Conservation (phyloP, 2,329 filamentous ascomycete genomes). For the Alternaria panax region DNA sequence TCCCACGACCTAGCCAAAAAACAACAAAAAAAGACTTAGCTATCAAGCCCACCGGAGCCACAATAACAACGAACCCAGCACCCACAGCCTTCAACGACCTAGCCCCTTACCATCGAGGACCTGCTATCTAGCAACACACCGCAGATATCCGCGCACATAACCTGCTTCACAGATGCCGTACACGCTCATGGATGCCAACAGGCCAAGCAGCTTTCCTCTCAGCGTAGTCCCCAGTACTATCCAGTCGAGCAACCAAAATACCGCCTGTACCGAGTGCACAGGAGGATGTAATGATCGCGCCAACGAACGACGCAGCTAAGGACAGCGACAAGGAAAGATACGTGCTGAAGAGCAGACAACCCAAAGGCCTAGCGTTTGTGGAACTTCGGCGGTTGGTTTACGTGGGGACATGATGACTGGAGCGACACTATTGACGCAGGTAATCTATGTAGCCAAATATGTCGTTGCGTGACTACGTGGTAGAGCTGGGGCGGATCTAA, state of each 20-base stretch:
- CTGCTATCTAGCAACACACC: background rate
- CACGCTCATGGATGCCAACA: conserved; percentile 56
- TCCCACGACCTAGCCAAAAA: background rate
- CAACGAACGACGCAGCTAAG: background rate
- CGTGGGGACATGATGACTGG: background rate
- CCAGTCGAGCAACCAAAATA: conserved; percentile 54
- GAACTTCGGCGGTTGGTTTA: background rate
- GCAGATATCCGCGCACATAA: background rate
- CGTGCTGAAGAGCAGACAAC: background rate
- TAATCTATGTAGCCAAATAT: background rate
- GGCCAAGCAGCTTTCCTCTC: conserved; percentile 54
- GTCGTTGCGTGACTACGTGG: background rate
- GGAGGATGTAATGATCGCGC: conserved; percentile 46
- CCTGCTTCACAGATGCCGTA: conserved; percentile 54
- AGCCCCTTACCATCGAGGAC: background rate
- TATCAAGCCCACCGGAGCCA: background rate
- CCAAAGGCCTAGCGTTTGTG: background rate
- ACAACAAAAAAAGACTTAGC: no score
- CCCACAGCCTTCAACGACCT: background rate
- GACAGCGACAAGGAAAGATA: background rate
- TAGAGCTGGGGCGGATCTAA: background rate
- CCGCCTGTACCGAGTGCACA: conserved; percentile 28
- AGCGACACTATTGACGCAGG: background rate
- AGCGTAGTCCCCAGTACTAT: conserved; percentile 58
- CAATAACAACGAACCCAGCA: background rate